Base-by-base conservation (phyloP, 2,329 filamentous ascomycete genomes). In the Pleurostoma richardsiae region DNA sequence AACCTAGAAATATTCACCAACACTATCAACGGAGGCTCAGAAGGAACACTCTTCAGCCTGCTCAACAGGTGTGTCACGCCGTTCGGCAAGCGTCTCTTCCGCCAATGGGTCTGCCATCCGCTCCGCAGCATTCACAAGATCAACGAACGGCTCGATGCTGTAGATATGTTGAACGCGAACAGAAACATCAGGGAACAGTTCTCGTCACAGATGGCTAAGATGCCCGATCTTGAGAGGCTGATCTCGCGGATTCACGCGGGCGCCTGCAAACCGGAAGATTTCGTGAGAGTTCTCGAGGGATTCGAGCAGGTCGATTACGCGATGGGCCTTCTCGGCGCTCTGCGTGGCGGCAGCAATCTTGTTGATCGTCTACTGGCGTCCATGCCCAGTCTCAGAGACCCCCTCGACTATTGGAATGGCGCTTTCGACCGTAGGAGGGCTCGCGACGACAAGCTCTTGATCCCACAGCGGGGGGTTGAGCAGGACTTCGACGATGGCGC, bases 231-330 rank as follows among this genome's bases (percentile, higher is more conserved):
- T 8, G 94, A 99, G 66, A 80, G 94, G 38, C 78, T 97, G 41
- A 95, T 97, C 45, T 99, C 94, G 29, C 86, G 94, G 6, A 86
- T 99, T 8, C 94, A 99, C 59, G 94, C 94, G 1, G 88, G 89
- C 1, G 83, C 83, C n/a, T 96, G 91, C 70, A 89, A 84, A 59
- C 81, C 90, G 0, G 88, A 94, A 47, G 94, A 99, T 62, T 99
- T 99, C 63, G 83, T 97, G 41, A 87, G 85, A 42, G 92, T 97
- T 0, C 74, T 99, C 0, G 91, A 97, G 64, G 94, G 94, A 0
- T 99, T 96, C 56, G 94, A 97, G 70, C 92, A 96, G 66, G 97
- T 99, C 41, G 90, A 96, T 52, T 94, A 96, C 63, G 95, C 91
- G 1, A 89, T 96, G 77, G 80, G 82, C 44, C 76, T 97, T 27